A percentile compares a stretch with the other conserved stretches of the same genome.
Evolutionary conservation across 805 yeast species (phyloP).

Genomic region (Metschnikowia sp.): DNA sequence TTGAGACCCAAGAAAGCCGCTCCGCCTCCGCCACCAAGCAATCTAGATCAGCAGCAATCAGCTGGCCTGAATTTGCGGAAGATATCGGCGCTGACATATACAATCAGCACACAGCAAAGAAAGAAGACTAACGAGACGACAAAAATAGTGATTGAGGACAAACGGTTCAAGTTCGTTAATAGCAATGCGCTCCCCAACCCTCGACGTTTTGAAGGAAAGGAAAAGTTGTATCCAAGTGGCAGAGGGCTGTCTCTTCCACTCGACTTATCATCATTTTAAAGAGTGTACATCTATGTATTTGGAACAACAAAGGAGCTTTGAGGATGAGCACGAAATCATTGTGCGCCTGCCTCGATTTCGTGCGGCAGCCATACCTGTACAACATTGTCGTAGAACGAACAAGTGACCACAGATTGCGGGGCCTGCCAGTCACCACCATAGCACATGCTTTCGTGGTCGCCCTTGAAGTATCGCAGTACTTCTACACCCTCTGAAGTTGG

Average conservation of each 20-base stretch:
- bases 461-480: conserved; percentile 46
- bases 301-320: no score
- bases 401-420: conserved; percentile 58
- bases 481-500: conserved; percentile 21
- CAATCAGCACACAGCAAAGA: conserved; percentile 44
- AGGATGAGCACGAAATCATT: neutral
- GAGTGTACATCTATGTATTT: neutral
- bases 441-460: conserved; percentile 86
- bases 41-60: conserved; percentile 40
- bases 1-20: conserved; percentile 25
- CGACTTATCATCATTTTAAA: conserved; percentile 38
- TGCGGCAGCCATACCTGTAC: conserved; percentile 67
- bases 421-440: conserved; percentile 90
- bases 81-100: conserved; percentile 63
- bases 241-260: conserved; percentile 90
- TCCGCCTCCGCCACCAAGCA: conserved; percentile 25
- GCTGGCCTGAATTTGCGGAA: conserved; percentile 54
- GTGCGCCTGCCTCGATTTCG: neutral
- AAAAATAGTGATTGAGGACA: conserved; percentile 59
- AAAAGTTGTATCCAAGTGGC: conserved; percentile 90
- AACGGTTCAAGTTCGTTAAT: conserved; percentile 66
- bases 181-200: conserved; percentile 78
- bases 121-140: conserved; percentile 14
- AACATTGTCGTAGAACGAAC: conserved; percentile 87
- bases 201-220: conserved; percentile 63